A percentile compares a stretch with the other conserved stretches of the same genome.
Conservation (phyloP, 2,329 filamentous ascomycete species). For the Xylaria sp. region DNA sequence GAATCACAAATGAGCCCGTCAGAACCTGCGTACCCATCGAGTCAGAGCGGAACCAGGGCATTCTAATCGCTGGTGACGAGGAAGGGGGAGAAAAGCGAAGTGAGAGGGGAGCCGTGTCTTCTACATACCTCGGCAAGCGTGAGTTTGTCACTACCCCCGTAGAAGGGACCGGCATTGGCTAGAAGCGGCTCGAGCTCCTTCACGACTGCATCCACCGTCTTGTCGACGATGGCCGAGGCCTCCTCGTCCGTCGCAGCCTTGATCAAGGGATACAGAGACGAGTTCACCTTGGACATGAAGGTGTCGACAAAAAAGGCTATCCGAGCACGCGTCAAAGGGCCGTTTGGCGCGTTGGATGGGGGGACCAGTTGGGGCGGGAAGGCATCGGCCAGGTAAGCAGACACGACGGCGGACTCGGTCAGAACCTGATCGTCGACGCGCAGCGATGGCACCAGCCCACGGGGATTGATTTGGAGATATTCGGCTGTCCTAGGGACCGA, state of each 20-base stretch:
- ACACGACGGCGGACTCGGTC: conserved; percentile 78
- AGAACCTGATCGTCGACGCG: conserved; percentile 75
- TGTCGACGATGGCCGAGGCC: conserved; percentile 59
- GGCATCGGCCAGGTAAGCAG: conserved; percentile 75
- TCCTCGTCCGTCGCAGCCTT: conserved; percentile 60
- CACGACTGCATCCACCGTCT: conserved; percentile 65
- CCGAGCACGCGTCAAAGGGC: conserved; percentile 71
- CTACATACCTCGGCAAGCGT: conserved; percentile 77
- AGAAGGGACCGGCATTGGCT: conserved; percentile 66
- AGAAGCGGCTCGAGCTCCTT: conserved; percentile 82
- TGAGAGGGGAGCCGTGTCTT: neutral
- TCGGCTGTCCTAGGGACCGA: conserved; percentile 73
- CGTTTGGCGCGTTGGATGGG: conserved; percentile 60
- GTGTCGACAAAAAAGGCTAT: conserved; percentile 79
- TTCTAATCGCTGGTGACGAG: neutral
- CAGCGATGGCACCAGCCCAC: conserved; percentile 79
- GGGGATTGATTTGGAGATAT: conserved; percentile 82
- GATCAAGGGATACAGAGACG: conserved; percentile 35
- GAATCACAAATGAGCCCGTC: conserved; percentile 74
- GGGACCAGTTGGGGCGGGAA: conserved; percentile 76
- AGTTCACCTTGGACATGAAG: conserved; percentile 70
- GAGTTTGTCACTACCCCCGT: conserved; percentile 70
- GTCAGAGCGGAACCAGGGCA: conserved; percentile 7
- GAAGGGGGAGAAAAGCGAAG: neutral
- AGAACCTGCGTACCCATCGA: conserved; percentile 59